Base-by-base conservation (phyloP, 108 stramenopile species). In the Nannochloropsis oceanica region DNA sequence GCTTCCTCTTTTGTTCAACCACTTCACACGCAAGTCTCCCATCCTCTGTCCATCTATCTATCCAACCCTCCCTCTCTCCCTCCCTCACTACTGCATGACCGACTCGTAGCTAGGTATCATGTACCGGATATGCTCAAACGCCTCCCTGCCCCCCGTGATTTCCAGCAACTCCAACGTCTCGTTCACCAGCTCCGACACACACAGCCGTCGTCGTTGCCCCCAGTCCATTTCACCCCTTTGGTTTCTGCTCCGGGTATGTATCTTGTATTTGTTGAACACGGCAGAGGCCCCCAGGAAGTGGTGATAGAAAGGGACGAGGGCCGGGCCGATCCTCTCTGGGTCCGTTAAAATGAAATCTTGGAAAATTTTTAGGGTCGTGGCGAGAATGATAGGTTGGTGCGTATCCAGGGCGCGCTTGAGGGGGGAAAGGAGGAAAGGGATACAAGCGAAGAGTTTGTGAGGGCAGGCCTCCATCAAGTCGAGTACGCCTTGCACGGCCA, bases 391-490 rank as follows among this genome's bases (percentile, higher is more conserved):
- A 11, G 86, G 86, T 44, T 88, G 85, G 11, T 88, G 85, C 11
- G 89, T 90, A 84, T 90, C 89, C 14, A 90, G 89, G 27, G 89
- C 89, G 34, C 79, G 86, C 84, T 90, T 90, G 25, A 86, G 43
- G 7, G 89, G 89, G 44, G 89, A 27, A 11, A 90, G 83, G 10
- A 90, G n/a, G 86, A 89, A 13, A n/a, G 89, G 89, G 24, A 90
- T 89, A 10, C 89, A 88, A 25, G 89, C 88, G 11, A 90, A 83
- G 25, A 90, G 86, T 27, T 90, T 90, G 44, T 87, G 84, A 42
- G 89, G 89, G 26, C 87, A 88, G 25, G 86, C 85, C 18, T 85
- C 89, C 8, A 90, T 84, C 89, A 90, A 86, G 84, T 90, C 89
- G 42, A 90, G 25, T 5, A 85, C 80, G 13, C 89, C 89, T 83